Evolutionary conservation across 176 grass and related monocot species (phyloP).

Genomic region (Cymbopogon citratus): DNA sequence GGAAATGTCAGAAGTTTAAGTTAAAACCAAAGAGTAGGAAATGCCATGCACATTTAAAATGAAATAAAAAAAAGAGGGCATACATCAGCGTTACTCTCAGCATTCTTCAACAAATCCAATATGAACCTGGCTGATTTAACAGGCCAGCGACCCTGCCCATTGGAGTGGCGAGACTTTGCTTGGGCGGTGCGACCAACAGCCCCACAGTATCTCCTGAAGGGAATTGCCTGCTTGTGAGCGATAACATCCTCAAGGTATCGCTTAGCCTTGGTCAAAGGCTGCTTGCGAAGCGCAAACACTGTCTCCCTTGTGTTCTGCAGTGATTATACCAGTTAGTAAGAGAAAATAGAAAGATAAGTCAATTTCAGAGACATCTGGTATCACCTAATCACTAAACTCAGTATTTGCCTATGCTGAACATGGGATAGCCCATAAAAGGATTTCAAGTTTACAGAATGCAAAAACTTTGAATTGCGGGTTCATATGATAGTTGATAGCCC

Average conservation of each 20-base stretch:
- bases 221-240: conserved; percentile 88
- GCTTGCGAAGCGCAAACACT: conserved; percentile 52
- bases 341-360: not conserved
- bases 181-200: conserved; percentile 85
- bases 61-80: not conserved
- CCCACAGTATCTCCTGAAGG: conserved; percentile 71
- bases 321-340: not conserved
- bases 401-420: not conserved
- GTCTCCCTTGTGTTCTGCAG: conserved; percentile 82
- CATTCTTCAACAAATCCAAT: conserved; percentile 80
- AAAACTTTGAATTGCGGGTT: no score
- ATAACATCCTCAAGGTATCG: conserved; percentile 88
- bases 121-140: conserved; percentile 69
- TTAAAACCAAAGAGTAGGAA: not conserved
- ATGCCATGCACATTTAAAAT: not conserved
- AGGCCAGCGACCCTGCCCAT: conserved; percentile 83
- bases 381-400: not conserved
- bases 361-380: not conserved
- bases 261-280: conserved; percentile 71
- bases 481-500: no score
- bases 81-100: conserved; percentile 75
- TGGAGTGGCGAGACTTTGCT: conserved; percentile 64
- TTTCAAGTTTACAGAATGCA: no score
- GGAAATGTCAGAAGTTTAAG: not conserved
- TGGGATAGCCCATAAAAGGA: no score